Evolutionary conservation across 1,284 basidiomycete genomes (phyloP).

Genomic region (Mrakiaceae sp.): DNA sequence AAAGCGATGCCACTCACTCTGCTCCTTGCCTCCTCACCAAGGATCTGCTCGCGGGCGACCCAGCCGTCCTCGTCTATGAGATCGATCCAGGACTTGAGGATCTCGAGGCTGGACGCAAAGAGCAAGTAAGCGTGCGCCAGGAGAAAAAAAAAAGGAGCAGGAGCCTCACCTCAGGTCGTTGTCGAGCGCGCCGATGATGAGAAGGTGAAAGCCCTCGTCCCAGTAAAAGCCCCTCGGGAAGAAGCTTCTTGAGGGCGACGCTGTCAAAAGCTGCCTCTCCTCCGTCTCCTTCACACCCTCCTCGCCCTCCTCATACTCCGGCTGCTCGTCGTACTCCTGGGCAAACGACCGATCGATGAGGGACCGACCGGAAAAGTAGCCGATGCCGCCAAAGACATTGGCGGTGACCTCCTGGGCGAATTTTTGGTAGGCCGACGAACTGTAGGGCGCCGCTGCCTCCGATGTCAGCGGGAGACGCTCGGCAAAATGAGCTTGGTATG

Average conservation of each 20-base stretch:
- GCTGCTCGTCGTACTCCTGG: slow-evolving; percentile 62
- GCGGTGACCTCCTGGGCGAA: slow-evolving; percentile 83
- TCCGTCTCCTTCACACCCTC: slow-evolving; percentile 38
- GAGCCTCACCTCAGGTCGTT: slow-evolving; percentile 61
- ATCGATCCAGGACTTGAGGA: slow-evolving; percentile 76
- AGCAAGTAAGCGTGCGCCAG: neutral
- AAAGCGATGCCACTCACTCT: slow-evolving; percentile 42
- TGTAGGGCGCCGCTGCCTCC: slow-evolving; percentile 35
- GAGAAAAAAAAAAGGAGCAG: neutral
- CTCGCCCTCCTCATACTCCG: slow-evolving; percentile 45
- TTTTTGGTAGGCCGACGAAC: slow-evolving; percentile 36
- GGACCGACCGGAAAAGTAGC: slow-evolving; percentile 86
- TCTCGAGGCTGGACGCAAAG: slow-evolving; percentile 52
- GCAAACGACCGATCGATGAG: slow-evolving; percentile 73
- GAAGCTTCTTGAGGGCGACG: slow-evolving; percentile 86
- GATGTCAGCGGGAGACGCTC: slow-evolving; percentile 52
- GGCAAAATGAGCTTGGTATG: slow-evolving; percentile 59
- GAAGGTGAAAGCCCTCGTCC: slow-evolving; percentile 92
- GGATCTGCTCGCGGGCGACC: slow-evolving; percentile 89
- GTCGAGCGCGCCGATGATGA: slow-evolving; percentile 84
- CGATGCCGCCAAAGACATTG: slow-evolving; percentile 79
- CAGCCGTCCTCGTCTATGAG: slow-evolving; percentile 87
- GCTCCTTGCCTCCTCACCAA: slow-evolving; percentile 88
- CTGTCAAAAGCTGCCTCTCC: slow-evolving; percentile 64
- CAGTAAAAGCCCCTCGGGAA: slow-evolving; percentile 96